Evolutionary conservation across 306 rosid species (phyloP).

Genomic region (Trifolium fragiferum): DNA sequence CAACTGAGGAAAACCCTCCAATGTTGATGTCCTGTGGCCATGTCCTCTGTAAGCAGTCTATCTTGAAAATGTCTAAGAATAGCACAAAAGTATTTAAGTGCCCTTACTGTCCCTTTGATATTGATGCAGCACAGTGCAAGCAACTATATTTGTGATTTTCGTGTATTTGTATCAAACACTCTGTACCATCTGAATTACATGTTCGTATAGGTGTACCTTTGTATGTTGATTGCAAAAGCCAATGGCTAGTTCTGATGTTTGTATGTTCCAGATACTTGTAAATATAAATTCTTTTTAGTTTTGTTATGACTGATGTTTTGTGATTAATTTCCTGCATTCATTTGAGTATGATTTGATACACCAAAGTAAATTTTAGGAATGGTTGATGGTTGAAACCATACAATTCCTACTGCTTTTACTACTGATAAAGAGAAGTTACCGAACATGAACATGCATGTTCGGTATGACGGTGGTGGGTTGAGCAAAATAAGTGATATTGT

Average conservation of each 20-base stretch:
- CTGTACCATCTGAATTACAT: constrained; percentile 46
- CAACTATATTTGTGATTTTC: constrained; percentile 63
- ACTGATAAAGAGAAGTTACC: background rate
- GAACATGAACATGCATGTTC: too few species aligned
- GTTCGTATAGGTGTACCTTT: constrained; percentile 47
- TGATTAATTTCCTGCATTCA: constrained; percentile 1
- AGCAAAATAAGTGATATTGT: too few species aligned
- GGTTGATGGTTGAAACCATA: constrained; percentile 3
- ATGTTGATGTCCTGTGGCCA: constrained; percentile 93
- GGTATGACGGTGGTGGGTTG: too few species aligned
- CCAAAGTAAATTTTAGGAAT: background rate
- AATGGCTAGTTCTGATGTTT: constrained; percentile 45
- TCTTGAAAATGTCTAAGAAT: constrained; percentile 90
- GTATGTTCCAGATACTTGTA: constrained; percentile 51
- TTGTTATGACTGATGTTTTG: constrained; percentile 33
- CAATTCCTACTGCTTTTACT: background rate
- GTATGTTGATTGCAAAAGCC: constrained; percentile 41
- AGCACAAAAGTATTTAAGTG: constrained; percentile 79
- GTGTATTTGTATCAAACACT: constrained; percentile 39
- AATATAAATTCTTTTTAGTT: constrained; percentile 60
- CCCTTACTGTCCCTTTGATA: constrained; percentile 81
- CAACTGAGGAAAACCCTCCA: constrained; percentile 88
- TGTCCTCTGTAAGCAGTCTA: constrained; percentile 93
- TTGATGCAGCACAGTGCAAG: constrained; percentile 65
- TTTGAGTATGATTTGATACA: constrained; percentile 8